These are phyloP conservation scores for Diplodia scrobiculata DNA, from an alignment of 2,329 filamentous ascomycete species.

Conservation along the genomic window DNA sequence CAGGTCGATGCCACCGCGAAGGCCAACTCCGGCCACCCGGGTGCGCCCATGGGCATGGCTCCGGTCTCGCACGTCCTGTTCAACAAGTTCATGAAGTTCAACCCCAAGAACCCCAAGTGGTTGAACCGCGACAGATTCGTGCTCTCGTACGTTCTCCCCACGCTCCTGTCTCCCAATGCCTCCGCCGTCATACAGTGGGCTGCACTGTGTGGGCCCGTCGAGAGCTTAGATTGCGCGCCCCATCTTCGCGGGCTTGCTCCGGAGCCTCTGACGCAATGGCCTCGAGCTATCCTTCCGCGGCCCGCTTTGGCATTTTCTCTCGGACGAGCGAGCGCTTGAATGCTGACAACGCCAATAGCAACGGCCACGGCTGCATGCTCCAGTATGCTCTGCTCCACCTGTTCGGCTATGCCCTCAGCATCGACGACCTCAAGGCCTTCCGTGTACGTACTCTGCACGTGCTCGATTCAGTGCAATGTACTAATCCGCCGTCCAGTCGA, in stretches of 20 bases:
- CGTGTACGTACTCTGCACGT: conserved; percentile 65
- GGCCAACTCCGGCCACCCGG: conserved; percentile 97
- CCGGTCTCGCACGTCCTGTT: conserved; percentile 94
- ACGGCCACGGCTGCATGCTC: conserved; percentile 99
- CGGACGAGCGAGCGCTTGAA: too few species aligned
- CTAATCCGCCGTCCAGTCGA: conserved; percentile 48
- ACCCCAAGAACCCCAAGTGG: conserved; percentile 98
- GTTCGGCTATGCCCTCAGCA: conserved; percentile 81
- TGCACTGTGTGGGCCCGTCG: background rate
- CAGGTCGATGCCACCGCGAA: conserved; percentile 96
- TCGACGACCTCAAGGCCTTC: conserved; percentile 96
- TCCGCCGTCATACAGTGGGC: background rate
- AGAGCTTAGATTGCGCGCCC: conserved; percentile 3
- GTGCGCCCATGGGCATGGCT: conserved; percentile 97
- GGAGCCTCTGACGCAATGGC: conserved; percentile 26
- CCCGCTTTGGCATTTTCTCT: conserved; percentile 3
- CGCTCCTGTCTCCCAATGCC: background rate
- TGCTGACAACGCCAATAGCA: conserved; percentile 57
- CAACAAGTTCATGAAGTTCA: conserved; percentile 99
- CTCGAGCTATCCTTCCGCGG: conserved; percentile 8
- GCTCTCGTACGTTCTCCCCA: conserved; percentile 76
- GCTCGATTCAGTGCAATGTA: background rate
- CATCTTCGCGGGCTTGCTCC: conserved; percentile 12
- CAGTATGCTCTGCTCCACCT: conserved; percentile 98
- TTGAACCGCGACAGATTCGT: conserved; percentile 97